Evolutionary conservation across 2,329 filamentous ascomycete species (phyloP), one percentile per base, ranked within the genome.

Genomic region (Alternaria infectoria): DNA sequence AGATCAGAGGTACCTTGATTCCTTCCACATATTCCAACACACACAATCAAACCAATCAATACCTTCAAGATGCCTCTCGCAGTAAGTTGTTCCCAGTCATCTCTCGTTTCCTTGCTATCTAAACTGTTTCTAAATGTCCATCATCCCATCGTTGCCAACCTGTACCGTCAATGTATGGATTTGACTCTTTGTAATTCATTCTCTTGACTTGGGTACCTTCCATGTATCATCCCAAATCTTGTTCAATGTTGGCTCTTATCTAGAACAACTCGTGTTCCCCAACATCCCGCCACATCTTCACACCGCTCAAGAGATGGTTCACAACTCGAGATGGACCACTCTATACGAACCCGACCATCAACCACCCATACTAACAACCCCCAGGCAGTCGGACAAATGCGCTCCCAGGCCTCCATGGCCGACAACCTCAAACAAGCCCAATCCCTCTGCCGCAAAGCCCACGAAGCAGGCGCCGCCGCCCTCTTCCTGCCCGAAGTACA

Each of bases 331-430:
- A 23, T 23, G 21, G 21, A 23, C 21, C 5, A 5, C 21, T 23
- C 5, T 23, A 4, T 23, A 23, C 21, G 5, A 55, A 32, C 17
- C 49, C 47, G 15, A 59, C 28, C 17, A 55, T 6, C 7, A 17
- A 17, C 1, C 4, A 6, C 23, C 6, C 26, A 28, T 19, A 52
- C 52, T 59, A n/a, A 68, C 56, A 30, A 17, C 1, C 19, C 13
- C 47, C 63, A 96, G 93, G 93, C 93, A 69, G 86, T 97, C 49
- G 94, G 93, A 32, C 95, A 97, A 81, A 88, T 97, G 80, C 94
- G 93, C 82, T 94, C 93, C 40, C 96, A 93, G 62, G 86, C 89
- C 65, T 91, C 88, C 67, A 89, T 96, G 84, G 81, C 87, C 68
- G 87, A 91, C 73, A 98, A 97, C 79, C 88, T 97, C 47, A 83